phyloP scores from a whole-genome alignment of 1,139 yeast species.

The Pichia sp. region DNA sequence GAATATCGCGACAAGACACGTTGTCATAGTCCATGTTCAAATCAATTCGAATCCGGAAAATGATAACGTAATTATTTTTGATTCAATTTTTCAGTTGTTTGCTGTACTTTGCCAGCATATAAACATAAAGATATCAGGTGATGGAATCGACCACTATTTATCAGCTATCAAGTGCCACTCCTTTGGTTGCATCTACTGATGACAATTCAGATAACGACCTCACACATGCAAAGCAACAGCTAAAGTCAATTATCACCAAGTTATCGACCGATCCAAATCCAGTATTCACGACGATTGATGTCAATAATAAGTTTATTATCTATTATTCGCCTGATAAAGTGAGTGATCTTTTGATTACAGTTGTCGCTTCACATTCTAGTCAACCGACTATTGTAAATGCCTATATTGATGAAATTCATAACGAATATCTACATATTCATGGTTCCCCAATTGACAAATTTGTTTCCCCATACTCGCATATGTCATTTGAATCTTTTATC shows the following conservation, averaged over 20 bases:
- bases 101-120: too few species aligned
- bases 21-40: too few species aligned
- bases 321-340: constrained; percentile 7
- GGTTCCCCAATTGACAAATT: constrained; percentile 1
- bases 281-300: constrained; percentile 3
- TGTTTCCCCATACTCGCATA: constrained; percentile 68
- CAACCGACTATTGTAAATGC: constrained; percentile 88
- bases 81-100: too few species aligned
- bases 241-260: constrained; percentile 53
- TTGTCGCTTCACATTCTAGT: constrained; percentile 56
- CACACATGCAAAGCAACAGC: constrained; percentile 68
- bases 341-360: constrained; percentile 6
- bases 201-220: constrained; percentile 28
- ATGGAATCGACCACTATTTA: constrained; percentile 67
- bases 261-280: background rate
- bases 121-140: background rate
- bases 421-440: constrained; percentile 75
- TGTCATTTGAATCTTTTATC: constrained; percentile 75
- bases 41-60: too few species aligned
- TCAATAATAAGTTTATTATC: constrained; percentile 5
- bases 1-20: too few species aligned
- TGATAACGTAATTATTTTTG: too few species aligned
- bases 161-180: constrained; percentile 65
- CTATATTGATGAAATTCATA: constrained; percentile 71
- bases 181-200: constrained; percentile 89